These are phyloP conservation scores for Conringia planisiliqua DNA, from an alignment of 345 rosid genomes.

Conservation along the genomic window DNA sequence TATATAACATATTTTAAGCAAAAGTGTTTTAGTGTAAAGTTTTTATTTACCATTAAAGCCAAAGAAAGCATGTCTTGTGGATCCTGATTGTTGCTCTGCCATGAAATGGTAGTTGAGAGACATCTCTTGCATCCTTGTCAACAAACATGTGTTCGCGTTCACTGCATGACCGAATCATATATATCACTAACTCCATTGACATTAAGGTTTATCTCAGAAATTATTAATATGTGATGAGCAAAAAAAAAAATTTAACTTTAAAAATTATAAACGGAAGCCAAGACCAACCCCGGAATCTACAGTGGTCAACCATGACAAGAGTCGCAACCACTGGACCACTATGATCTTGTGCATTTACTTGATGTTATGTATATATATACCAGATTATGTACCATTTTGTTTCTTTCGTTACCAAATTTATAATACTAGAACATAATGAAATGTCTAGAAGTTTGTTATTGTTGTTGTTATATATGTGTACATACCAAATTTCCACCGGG, in stretches of 20 bases:
- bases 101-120: constrained; percentile 34
- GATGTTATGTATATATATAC: neutral
- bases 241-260: too few relatives aligned
- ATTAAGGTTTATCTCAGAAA: too few relatives aligned
- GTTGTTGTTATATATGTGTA: neutral
- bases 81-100: constrained; percentile 33
- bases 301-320: too few relatives aligned
- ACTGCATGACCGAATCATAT: constrained; percentile 12
- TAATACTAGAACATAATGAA: neutral
- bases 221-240: too few relatives aligned
- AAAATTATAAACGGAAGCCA: too few relatives aligned
- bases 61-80: constrained; percentile 30
- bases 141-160: constrained; percentile 25
- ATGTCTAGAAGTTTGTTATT: neutral
- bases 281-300: too few relatives aligned
- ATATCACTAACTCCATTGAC: neutral
- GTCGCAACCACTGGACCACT: neutral
- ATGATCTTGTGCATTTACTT: neutral
- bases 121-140: constrained; percentile 36
- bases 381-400: neutral
- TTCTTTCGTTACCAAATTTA: neutral
- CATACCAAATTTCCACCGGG: constrained; percentile 57
- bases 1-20: neutral
- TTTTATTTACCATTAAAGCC: constrained; percentile 27
- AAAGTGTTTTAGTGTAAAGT: neutral